phyloP scores from a whole-genome alignment of 768 basidiomycete genomes.

The Boletus rubescentipes region DNA sequence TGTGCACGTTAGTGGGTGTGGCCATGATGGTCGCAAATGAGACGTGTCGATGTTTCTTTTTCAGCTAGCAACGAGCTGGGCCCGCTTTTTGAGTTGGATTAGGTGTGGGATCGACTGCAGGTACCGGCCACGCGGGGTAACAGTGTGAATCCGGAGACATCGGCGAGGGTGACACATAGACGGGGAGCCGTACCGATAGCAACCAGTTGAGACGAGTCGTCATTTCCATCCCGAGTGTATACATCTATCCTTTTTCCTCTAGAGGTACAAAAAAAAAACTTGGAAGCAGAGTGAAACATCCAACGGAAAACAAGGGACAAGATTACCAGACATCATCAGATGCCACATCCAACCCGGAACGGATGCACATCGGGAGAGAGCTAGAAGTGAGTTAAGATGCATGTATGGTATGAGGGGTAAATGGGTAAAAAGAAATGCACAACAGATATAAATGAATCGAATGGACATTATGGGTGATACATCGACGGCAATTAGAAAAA shows the following conservation, averaged over 20 bases:
- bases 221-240: background rate
- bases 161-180: too few relatives aligned
- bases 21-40: too few relatives aligned
- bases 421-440: slow-evolving; percentile 17
- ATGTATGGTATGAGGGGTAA: slow-evolving; percentile 20
- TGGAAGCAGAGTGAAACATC: background rate
- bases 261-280: slow-evolving; percentile 12
- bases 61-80: too few relatives aligned
- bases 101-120: background rate
- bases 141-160: background rate
- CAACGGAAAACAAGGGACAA: background rate
- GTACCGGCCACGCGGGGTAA: background rate
- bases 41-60: too few relatives aligned
- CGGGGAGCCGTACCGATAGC: too few relatives aligned
- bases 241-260: slow-evolving; percentile 8
- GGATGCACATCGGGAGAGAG: background rate
- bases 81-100: too few relatives aligned
- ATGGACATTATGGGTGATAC: slow-evolving; percentile 11
- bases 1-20: too few relatives aligned
- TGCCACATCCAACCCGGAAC: background rate
- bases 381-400: slow-evolving; percentile 7
- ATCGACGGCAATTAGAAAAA: slow-evolving; percentile 2
- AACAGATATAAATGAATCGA: slow-evolving; percentile 7
- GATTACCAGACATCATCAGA: slow-evolving; percentile 5
- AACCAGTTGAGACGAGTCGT: background rate